A percentile compares a stretch with the other conserved stretches of the same genome.
Evolutionary conservation across 2,329 filamentous ascomycete genomes (phyloP).

Genomic region (Aspergillus nomiae): DNA sequence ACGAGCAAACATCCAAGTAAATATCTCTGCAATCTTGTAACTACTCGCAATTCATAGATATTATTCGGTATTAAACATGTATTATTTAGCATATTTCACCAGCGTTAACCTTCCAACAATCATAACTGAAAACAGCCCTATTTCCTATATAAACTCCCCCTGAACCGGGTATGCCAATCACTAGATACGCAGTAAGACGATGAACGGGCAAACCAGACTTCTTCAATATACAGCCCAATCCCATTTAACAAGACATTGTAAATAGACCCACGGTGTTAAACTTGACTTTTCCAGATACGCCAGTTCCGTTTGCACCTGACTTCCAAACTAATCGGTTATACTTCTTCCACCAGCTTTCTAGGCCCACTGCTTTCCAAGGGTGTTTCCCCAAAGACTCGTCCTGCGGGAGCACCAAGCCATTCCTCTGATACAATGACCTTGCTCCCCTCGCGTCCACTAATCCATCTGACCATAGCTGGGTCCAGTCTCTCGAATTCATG

Average conservation of each 20-base stretch:
- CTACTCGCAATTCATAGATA: background rate
- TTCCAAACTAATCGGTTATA: slow-evolving; percentile 23
- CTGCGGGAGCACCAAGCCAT: slow-evolving; percentile 49
- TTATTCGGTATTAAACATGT: background rate
- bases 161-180: background rate
- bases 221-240: background rate
- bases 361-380: slow-evolving; percentile 14
- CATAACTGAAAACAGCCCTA: background rate
- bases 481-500: slow-evolving; percentile 43
- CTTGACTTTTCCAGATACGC: slow-evolving; percentile 22
- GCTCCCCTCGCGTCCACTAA: slow-evolving; percentile 45
- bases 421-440: slow-evolving; percentile 49
- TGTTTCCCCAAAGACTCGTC: slow-evolving; percentile 39
- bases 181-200: background rate
- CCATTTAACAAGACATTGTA: background rate
- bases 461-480: slow-evolving; percentile 49
- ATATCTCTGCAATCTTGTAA: background rate
- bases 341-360: slow-evolving; percentile 42
- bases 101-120: background rate
- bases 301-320: slow-evolving; percentile 17
- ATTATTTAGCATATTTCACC: background rate
- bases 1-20: background rate
- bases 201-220: background rate
- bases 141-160: slow-evolving; percentile 1
- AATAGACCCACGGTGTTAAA: slow-evolving; percentile 2